Evolutionary conservation across 192 early-diverging fungal species (phyloP).

Genomic region (Backusella tarrabulga): DNA sequence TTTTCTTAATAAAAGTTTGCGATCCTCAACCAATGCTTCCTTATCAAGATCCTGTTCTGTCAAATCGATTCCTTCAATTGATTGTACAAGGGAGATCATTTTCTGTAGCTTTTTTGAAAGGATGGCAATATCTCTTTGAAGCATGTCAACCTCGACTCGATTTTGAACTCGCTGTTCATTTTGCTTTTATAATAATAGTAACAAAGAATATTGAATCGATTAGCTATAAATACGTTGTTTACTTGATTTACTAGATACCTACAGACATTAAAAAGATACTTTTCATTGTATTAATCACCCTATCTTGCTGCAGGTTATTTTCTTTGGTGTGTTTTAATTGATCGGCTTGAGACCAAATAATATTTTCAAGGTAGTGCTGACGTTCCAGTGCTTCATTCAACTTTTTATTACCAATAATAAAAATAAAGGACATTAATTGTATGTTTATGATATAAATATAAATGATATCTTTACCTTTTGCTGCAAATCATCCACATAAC

Average conservation of each 20-base stretch:
- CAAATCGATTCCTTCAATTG: constrained; percentile 22
- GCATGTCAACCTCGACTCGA: constrained; percentile 26
- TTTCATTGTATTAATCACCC: constrained; percentile 19
- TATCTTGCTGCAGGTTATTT: background rate
- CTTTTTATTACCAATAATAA: background rate
- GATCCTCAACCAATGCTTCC: constrained; percentile 12
- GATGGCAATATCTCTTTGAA: constrained; percentile 31
- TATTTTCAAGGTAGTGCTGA: constrained; percentile 11
- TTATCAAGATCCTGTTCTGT: background rate
- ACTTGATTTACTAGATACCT: background rate
- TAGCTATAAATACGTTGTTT: background rate
- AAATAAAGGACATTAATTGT: background rate
- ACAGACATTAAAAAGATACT: constrained; percentile 22
- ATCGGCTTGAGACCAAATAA: constrained; percentile 22
- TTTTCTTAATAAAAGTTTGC: constrained; percentile 24
- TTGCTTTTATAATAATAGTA: constrained; percentile 22
- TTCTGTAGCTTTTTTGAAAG: constrained; percentile 27
- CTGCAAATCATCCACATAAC: background rate
- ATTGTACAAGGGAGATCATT: constrained; percentile 10
- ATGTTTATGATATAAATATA: background rate
- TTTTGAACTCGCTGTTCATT: constrained; percentile 27
- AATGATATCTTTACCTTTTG: background rate
- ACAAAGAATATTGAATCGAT: background rate
- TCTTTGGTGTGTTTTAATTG: constrained; percentile 16
- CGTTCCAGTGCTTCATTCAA: constrained; percentile 18